Conservation (phyloP, 2,329 filamentous ascomycete species). For the Didymella segeticola region DNA sequence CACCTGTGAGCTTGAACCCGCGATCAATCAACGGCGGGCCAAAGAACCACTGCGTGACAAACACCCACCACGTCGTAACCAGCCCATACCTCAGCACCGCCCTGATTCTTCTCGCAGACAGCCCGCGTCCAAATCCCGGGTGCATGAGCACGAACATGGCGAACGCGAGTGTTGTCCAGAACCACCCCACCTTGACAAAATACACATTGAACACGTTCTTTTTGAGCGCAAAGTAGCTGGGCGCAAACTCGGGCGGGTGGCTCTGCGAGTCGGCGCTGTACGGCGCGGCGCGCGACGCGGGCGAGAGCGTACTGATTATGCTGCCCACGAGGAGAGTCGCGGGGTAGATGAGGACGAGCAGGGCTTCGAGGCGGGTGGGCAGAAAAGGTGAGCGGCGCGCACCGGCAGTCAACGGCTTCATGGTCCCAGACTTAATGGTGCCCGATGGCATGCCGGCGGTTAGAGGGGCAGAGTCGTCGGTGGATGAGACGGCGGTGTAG, state of each 20-base stretch:
- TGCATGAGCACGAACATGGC: constrained; percentile 73
- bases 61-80: constrained; percentile 80
- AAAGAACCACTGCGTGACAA: constrained; percentile 97
- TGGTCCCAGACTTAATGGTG: constrained; percentile 31
- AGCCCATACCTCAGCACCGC: constrained; percentile 72
- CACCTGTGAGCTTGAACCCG: constrained; percentile 86
- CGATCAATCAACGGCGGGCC: constrained; percentile 89
- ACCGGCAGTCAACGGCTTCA: constrained; percentile 31
- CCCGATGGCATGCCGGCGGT: constrained; percentile 34
- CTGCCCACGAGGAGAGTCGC: constrained; percentile 79
- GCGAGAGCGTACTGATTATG: constrained; percentile 79
- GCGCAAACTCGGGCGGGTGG: constrained; percentile 65
- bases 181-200: constrained; percentile 96
- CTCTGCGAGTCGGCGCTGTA: constrained; percentile 70
- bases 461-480: constrained; percentile 24
- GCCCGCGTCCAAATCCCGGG: constrained; percentile 59
- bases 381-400: constrained; percentile 64
- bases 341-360: constrained; percentile 76
- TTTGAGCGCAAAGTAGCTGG: constrained; percentile 93
- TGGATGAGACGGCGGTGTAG: constrained; percentile 16
- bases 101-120: constrained; percentile 56
- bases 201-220: constrained; percentile 88
- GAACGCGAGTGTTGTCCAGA: constrained; percentile 84
- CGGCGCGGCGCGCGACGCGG: constrained; percentile 66
- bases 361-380: constrained; percentile 71